Percentiles rank a stretch among this genome's conserved stretches.
These are phyloP conservation scores for Hanseniaspora mollemarum DNA, from an alignment of 805 yeast species.

Conservation along the genomic window DNA sequence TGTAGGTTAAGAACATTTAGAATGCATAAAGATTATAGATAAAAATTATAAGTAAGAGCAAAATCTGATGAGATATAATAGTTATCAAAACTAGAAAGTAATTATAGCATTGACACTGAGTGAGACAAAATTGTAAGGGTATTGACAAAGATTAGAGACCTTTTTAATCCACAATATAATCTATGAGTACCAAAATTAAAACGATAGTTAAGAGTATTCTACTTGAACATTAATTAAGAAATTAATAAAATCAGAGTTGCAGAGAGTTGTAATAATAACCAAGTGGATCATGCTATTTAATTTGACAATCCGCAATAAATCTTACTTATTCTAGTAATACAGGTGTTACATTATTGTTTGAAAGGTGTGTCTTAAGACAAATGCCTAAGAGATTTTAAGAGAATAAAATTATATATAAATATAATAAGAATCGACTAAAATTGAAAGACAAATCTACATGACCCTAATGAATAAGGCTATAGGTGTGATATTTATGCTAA, in stretches of 20 bases:
- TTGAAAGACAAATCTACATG: constrained; percentile 11
- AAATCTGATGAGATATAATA: constrained; percentile 1
- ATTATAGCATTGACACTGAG: background rate
- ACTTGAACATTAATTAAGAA: constrained; percentile 9
- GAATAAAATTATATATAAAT: background rate
- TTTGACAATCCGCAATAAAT: constrained; percentile 14
- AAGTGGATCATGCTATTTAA: constrained; percentile 13
- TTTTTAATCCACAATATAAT: background rate
- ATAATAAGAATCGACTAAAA: constrained; percentile 2
- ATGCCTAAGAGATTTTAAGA: background rate
- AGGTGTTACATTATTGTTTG: constrained; percentile 12
- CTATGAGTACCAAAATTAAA: constrained; percentile 3
- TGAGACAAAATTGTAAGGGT: background rate
- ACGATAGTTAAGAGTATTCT: constrained; percentile 10
- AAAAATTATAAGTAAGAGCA: background rate
- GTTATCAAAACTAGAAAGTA: background rate
- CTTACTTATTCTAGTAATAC: constrained; percentile 8
- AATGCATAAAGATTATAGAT: background rate
- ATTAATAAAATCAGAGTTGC: constrained; percentile 8
- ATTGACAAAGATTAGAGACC: constrained; percentile 11
- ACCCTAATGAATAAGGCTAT: constrained; percentile 8
- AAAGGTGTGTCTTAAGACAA: background rate
- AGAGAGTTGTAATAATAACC: constrained; percentile 8
- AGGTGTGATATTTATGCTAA: constrained; percentile 6
- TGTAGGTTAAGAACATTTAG: constrained; percentile 2